phyloP scores from a whole-genome alignment of 805 yeast genomes.

The Hanseniaspora taiwanica region DNA sequence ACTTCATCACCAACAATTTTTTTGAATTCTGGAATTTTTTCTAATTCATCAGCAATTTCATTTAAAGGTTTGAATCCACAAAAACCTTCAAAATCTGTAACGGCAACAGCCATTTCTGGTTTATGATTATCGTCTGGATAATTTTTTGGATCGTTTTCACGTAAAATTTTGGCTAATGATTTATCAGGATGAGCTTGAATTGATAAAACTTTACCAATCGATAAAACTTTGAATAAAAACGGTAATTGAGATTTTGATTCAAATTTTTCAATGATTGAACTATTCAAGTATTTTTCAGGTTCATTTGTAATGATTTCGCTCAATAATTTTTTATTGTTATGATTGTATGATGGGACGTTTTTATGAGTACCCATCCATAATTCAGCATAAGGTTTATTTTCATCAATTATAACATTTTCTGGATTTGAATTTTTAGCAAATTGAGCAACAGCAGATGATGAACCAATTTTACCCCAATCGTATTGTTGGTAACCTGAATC shows the following conservation, averaged over 20 bases:
- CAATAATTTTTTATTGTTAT: constrained; percentile 42
- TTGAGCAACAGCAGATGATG: constrained; percentile 76
- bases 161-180: constrained; percentile 61
- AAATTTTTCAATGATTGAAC: constrained; percentile 46
- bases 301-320: constrained; percentile 49
- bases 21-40: constrained; percentile 63
- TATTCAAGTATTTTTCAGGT: constrained; percentile 50
- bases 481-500: constrained; percentile 54
- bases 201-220: constrained; percentile 82
- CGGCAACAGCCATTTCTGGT: constrained; percentile 99
- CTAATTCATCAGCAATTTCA: constrained; percentile 56
- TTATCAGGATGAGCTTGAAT: constrained; percentile 99
- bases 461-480: constrained; percentile 84
- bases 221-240: constrained; percentile 83
- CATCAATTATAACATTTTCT: constrained; percentile 46
- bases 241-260: constrained; percentile 66
- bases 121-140: constrained; percentile 97
- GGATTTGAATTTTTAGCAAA: constrained; percentile 66
- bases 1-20: constrained; percentile 54
- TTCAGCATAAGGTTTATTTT: constrained; percentile 83
- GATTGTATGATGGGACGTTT: constrained; percentile 63
- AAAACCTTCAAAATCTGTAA: constrained; percentile 91
- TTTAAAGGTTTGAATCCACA: constrained; percentile 92
- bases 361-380: constrained; percentile 99
- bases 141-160: constrained; percentile 73